Conservation (phyloP, 139 green algal genomes). For the Picochlorum sp. region DNA sequence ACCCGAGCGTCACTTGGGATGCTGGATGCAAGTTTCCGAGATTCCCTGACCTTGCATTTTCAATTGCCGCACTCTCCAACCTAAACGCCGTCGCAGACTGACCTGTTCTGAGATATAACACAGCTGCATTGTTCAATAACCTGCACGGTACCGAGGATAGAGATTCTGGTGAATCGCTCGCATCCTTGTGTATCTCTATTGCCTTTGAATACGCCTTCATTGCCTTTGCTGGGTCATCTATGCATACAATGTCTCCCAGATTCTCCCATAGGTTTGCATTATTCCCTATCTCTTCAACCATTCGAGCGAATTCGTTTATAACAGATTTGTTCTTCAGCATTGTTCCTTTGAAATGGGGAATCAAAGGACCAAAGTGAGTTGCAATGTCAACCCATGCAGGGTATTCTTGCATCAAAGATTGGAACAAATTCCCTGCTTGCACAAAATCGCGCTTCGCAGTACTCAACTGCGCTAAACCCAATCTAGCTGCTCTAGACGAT, state of each 20-base stretch:
- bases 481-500: constrained; percentile 28
- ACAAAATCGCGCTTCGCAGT: constrained; percentile 35
- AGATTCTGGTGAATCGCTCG: constrained; percentile 3
- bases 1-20: constrained; percentile 55
- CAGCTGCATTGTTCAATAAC: constrained; percentile 82
- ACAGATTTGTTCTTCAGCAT: constrained; percentile 28
- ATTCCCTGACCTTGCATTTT: constrained; percentile 6
- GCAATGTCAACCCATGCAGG: constrained; percentile 59
- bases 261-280: constrained; percentile 65
- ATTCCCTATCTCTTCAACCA: constrained; percentile 23
- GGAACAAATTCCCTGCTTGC: constrained; percentile 60
- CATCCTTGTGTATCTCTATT: constrained; percentile 37
- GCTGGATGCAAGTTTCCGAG: constrained; percentile 7
- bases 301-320: constrained; percentile 19
- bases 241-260: constrained; percentile 66
- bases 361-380: constrained; percentile 35
- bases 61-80: constrained; percentile 40
- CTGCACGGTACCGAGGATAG: constrained; percentile 26
- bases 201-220: constrained; percentile 48
- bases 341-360: constrained; percentile 27
- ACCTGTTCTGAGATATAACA: constrained; percentile 51
- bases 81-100: constrained; percentile 25
- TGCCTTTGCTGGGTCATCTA: constrained; percentile 44
- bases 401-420: constrained; percentile 46
- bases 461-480: constrained; percentile 64